phyloP scores from a whole-genome alignment of 306 rosid species.

The Dalbergia cochinchinensis region DNA sequence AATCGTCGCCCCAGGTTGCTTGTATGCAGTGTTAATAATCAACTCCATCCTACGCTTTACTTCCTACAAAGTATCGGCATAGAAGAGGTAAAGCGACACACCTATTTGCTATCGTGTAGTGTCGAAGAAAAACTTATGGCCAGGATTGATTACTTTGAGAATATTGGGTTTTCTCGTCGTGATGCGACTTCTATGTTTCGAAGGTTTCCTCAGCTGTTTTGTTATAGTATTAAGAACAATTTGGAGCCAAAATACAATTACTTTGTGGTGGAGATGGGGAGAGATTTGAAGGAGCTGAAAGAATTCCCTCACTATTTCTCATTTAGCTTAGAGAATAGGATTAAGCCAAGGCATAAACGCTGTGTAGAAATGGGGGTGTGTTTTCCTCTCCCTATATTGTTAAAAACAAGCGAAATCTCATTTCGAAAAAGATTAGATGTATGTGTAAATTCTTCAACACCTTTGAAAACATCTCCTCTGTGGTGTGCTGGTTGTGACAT shows the following conservation, averaged over 20 bases:
- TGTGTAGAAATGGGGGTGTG: slow-evolving; percentile 87
- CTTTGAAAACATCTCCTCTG: slow-evolving; percentile 74
- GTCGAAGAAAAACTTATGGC: slow-evolving; percentile 86
- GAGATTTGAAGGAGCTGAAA: slow-evolving; percentile 84
- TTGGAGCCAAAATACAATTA: slow-evolving; percentile 85
- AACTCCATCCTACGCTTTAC: slow-evolving; percentile 89
- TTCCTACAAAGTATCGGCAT: slow-evolving; percentile 92
- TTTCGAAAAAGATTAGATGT: slow-evolving; percentile 73
- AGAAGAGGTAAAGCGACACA: slow-evolving; percentile 70
- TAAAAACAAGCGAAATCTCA: slow-evolving; percentile 62
- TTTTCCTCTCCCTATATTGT: slow-evolving; percentile 76
- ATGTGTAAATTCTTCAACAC: slow-evolving; percentile 81
- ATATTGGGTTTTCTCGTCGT: slow-evolving; percentile 70
- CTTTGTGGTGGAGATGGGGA: slow-evolving; percentile 90
- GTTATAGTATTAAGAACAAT: slow-evolving; percentile 72
- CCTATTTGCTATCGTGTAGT: slow-evolving; percentile 74
- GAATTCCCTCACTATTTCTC: slow-evolving; percentile 91
- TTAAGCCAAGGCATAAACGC: slow-evolving; percentile 80
- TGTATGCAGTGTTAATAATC: slow-evolving; percentile 66
- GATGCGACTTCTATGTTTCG: slow-evolving; percentile 71
- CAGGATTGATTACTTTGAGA: slow-evolving; percentile 74
- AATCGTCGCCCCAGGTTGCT: slow-evolving; percentile 90
- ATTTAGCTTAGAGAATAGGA: slow-evolving; percentile 84
- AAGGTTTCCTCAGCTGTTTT: slow-evolving; percentile 84
- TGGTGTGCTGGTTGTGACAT: slow-evolving; percentile 65